Percentiles rank a stretch among this genome's conserved stretches.
Evolutionary conservation across 164 flowering plant genomes (phyloP).

Genomic region (Paratinospora sagittata): DNA sequence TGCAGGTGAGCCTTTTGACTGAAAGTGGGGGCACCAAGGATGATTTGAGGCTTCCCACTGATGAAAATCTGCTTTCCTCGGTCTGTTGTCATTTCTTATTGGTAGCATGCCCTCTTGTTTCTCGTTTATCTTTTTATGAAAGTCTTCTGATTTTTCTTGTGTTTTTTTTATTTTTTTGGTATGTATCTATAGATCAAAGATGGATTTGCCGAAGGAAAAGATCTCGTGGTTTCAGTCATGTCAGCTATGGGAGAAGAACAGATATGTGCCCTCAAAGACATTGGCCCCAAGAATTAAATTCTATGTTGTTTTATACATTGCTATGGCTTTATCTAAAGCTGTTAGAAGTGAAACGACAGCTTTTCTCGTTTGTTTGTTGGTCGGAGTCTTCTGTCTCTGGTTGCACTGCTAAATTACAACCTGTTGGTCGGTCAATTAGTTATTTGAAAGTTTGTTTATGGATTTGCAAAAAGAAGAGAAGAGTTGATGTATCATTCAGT

Average conservation of each 20-base stretch:
- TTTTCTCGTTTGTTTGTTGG: not conserved
- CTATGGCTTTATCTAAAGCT: not conserved
- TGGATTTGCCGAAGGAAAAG: slow-evolving; percentile 57
- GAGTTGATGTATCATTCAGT: not conserved
- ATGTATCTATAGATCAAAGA: slow-evolving; percentile 40
- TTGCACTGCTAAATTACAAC: not conserved
- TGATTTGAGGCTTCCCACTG: slow-evolving; percentile 60
- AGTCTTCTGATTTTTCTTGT: slow-evolving; percentile 8
- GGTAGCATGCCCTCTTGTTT: too few relatives aligned
- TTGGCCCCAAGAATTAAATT: slow-evolving; percentile 39
- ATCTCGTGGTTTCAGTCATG: slow-evolving; percentile 55
- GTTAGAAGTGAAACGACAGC: not conserved
- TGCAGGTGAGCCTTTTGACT: slow-evolving; percentile 55
- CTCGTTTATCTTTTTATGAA: not conserved
- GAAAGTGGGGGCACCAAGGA: slow-evolving; percentile 57
- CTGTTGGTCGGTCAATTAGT: too few relatives aligned
- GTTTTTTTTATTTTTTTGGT: slow-evolving; percentile 15
- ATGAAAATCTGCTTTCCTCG: slow-evolving; percentile 47
- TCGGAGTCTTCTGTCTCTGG: not conserved
- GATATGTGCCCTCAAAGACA: slow-evolving; percentile 54
- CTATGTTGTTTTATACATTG: not conserved
- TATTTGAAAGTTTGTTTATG: too few relatives aligned
- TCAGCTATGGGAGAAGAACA: slow-evolving; percentile 57
- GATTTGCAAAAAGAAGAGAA: not conserved
- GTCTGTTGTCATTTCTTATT: slow-evolving; percentile 14